Evolutionary conservation across 225 moss, liverwort and hornwort genomes (phyloP).

Genomic region (Pleurozium schreberi): DNA sequence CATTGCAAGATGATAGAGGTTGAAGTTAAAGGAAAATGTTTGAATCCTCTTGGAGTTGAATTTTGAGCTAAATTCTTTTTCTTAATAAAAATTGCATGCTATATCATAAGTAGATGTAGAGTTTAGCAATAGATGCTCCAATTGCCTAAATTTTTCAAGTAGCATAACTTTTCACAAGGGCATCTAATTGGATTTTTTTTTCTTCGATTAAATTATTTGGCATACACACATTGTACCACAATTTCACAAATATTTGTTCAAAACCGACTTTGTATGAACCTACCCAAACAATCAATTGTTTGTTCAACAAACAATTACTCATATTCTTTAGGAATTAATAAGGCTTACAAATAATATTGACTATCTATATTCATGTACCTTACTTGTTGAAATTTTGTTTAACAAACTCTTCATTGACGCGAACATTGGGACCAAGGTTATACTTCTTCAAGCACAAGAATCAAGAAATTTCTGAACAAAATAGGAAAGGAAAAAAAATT

Average conservation of each 20-base stretch:
- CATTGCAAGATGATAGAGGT: neutral
- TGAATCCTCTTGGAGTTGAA: neutral
- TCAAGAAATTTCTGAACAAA: neutral
- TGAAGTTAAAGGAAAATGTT: neutral
- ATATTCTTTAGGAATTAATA: accelerated
- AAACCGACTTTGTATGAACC: neutral
- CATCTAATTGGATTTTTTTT: neutral
- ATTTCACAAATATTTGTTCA: neutral
- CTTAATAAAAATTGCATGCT: neutral
- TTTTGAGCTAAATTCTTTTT: neutral
- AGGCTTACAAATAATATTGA: neutral
- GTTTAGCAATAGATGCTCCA: neutral
- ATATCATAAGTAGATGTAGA: neutral
- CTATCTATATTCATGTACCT: neutral
- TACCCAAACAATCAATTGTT: neutral
- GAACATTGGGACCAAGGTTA: neutral
- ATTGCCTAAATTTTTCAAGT: accelerated
- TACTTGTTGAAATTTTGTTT: neutral
- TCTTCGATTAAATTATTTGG: neutral
- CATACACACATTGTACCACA: neutral
- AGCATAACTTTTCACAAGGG: accelerated
- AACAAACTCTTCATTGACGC: neutral
- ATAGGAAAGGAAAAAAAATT: neutral
- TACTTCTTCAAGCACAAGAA: neutral
- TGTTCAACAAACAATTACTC: accelerated